Conservation (phyloP, 257 asterid species). For the Nicotiana obtusifolia region DNA sequence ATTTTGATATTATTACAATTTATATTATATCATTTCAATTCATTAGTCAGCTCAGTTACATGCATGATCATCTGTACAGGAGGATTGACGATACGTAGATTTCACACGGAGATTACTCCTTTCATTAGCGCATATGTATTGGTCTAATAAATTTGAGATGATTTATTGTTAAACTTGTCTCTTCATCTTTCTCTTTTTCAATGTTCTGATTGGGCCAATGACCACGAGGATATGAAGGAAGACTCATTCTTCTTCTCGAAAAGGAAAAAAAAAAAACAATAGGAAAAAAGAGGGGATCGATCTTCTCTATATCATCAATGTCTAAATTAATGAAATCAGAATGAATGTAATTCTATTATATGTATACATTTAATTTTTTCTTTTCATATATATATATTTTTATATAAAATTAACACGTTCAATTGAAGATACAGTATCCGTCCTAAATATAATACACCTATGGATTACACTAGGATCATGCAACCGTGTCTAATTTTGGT, state of each 20-base stretch:
- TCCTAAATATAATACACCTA: too few relatives aligned
- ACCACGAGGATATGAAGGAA: neutral
- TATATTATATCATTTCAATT: neutral
- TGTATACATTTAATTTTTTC: neutral
- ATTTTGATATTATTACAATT: neutral
- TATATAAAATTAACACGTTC: too few relatives aligned
- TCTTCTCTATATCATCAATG: neutral
- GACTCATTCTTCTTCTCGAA: neutral
- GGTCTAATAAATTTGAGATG: conserved; percentile 4
- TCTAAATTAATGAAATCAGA: too few relatives aligned
- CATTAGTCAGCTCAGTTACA: neutral
- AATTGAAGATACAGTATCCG: too few relatives aligned
- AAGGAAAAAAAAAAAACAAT: neutral
- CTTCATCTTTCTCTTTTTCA: neutral
- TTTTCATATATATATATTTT: too few relatives aligned
- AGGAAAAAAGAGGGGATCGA: neutral
- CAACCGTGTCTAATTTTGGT: too few relatives aligned
- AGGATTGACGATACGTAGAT: neutral
- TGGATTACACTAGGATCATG: too few relatives aligned
- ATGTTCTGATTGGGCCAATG: neutral
- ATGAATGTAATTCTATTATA: neutral
- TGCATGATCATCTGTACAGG: neutral
- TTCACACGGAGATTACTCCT: neutral
- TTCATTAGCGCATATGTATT: neutral
- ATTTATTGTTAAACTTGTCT: neutral